Conservation (phyloP, 352 stramenopile genomes). For the Pythium periplocum region DNA sequence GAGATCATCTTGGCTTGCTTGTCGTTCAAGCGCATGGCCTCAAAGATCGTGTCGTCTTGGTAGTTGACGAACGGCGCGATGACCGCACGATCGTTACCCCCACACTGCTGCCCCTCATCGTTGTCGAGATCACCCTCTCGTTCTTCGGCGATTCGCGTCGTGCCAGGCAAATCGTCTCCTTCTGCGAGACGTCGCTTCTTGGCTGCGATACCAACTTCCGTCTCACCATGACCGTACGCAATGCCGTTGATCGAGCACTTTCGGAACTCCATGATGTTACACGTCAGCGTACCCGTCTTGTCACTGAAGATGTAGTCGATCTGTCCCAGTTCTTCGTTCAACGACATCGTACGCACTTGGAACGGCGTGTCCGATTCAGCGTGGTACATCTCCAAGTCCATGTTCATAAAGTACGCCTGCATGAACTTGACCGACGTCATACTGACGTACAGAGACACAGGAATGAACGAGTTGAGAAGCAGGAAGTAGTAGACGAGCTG, state of each 20-base stretch:
- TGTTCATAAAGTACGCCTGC: slow-evolving; percentile 90
- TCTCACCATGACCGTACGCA: slow-evolving; percentile 88
- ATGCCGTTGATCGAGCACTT: slow-evolving; percentile 94
- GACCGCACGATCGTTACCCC: slow-evolving; percentile 39
- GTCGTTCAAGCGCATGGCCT: slow-evolving; percentile 29
- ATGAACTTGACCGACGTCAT: slow-evolving; percentile 93
- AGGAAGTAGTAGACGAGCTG: slow-evolving; percentile 93
- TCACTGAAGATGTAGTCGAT: slow-evolving; percentile 93
- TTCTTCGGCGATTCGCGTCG: slow-evolving; percentile 21
- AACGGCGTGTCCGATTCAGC: slow-evolving; percentile 90
- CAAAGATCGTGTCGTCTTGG: slow-evolving; percentile 77
- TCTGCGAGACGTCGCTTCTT: slow-evolving; percentile 59
- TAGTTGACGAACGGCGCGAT: slow-evolving; percentile 85
- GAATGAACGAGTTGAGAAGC: slow-evolving; percentile 93
- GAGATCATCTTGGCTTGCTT: slow-evolving; percentile 50
- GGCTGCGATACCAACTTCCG: slow-evolving; percentile 74
- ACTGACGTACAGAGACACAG: slow-evolving; percentile 92
- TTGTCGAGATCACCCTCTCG: slow-evolving; percentile 29
- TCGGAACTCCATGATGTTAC: slow-evolving; percentile 97
- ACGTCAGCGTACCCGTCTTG: slow-evolving; percentile 95
- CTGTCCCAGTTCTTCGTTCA: slow-evolving; percentile 93
- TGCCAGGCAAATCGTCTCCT: slow-evolving; percentile 13
- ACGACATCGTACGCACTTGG: slow-evolving; percentile 88
- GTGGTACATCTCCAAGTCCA: slow-evolving; percentile 92
- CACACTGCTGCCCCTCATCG: slow-evolving; percentile 7